These are phyloP conservation scores for Zopfochytrium polystomum DNA, from an alignment of 371 early-diverging fungal species.

Conservation along the genomic window DNA sequence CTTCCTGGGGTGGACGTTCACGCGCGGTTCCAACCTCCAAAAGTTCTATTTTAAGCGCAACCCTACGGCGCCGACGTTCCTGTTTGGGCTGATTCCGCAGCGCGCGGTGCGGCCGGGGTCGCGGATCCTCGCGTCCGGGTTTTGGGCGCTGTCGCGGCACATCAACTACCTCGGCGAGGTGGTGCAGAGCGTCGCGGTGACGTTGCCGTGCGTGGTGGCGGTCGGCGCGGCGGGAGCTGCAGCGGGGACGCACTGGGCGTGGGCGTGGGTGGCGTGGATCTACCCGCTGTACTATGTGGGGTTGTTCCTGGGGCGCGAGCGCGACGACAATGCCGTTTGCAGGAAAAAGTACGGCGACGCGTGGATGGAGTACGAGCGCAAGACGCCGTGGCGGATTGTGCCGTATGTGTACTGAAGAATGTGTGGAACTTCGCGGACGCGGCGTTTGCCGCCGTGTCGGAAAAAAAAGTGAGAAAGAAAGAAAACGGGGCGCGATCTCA, in stretches of 20 bases:
- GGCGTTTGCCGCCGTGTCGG: too few species aligned
- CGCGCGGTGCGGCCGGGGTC: not conserved
- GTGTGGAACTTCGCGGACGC: too few species aligned
- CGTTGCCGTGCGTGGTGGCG: conserved; percentile 67
- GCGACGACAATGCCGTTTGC: conserved; percentile 65
- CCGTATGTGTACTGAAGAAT: not conserved
- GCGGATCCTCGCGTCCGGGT: conserved; percentile 46
- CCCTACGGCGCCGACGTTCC: conserved; percentile 14
- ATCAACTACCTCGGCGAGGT: conserved; percentile 78
- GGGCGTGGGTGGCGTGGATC: conserved; percentile 57
- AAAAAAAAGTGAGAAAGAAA: too few species aligned
- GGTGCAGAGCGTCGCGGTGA: conserved; percentile 52
- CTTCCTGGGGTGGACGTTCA: conserved; percentile 30
- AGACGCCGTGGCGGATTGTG: conserved; percentile 54
- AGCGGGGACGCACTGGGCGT: too few species aligned
- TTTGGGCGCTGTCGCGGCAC: conserved; percentile 78
- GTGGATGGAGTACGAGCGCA: conserved; percentile 65
- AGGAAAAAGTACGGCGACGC: conserved; percentile 69
- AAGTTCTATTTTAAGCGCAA: conserved; percentile 27
- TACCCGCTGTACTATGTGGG: conserved; percentile 71
- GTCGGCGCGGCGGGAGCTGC: too few species aligned
- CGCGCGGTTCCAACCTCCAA: conserved; percentile 38
- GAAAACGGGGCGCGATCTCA: too few species aligned
- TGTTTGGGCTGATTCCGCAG: conserved; percentile 24
- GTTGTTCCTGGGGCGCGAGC: conserved; percentile 60